These are phyloP conservation scores for Plasmodium gallinaceum DNA, from an alignment of 169 alveolate genomes.

Conservation along the genomic window DNA sequence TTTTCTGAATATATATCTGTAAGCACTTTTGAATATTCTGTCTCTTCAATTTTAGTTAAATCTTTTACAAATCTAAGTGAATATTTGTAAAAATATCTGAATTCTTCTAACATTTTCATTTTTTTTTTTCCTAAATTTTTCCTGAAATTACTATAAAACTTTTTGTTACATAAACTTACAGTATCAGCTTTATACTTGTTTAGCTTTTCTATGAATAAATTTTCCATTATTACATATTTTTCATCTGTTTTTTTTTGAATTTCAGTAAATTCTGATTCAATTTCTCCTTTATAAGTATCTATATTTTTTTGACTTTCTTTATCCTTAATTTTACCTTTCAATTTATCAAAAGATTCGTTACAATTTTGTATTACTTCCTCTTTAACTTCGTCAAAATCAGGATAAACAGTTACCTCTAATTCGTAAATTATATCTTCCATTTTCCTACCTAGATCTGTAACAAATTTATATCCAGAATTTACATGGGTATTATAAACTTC, in stretches of 20 bases:
- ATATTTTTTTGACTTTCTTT: slow-evolving; percentile 34
- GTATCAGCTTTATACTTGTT: slow-evolving; percentile 9
- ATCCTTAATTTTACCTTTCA: slow-evolving; percentile 6
- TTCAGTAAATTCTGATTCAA: slow-evolving; percentile 5
- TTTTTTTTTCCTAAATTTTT: slow-evolving; percentile 11
- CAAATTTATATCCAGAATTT: not conserved
- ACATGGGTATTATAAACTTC: not conserved
- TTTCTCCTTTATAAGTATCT: slow-evolving; percentile 10
- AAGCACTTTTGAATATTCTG: slow-evolving; percentile 6
- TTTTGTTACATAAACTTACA: not conserved
- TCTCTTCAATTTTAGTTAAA: slow-evolving; percentile 31
- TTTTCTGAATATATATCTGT: slow-evolving; percentile 12
- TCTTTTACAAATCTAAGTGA: slow-evolving; percentile 36
- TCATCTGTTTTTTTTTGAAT: slow-evolving; percentile 21
- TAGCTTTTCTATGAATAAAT: not conserved
- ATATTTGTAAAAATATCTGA: slow-evolving; percentile 16
- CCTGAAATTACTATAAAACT: slow-evolving; percentile 49
- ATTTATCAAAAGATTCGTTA: slow-evolving; percentile 4
- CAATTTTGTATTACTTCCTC: not conserved
- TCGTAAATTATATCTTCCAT: not conserved
- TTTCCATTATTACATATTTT: slow-evolving; percentile 9
- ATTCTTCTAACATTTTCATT: slow-evolving; percentile 11
- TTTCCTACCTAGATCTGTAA: not conserved
- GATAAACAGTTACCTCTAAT: not conserved
- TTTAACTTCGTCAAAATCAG: slow-evolving; percentile 19